Percentiles rank a stretch among this genome's conserved stretches.
phyloP scores from a whole-genome alignment of 2,329 filamentous ascomycete species.

The Botryotinia calthae region DNA sequence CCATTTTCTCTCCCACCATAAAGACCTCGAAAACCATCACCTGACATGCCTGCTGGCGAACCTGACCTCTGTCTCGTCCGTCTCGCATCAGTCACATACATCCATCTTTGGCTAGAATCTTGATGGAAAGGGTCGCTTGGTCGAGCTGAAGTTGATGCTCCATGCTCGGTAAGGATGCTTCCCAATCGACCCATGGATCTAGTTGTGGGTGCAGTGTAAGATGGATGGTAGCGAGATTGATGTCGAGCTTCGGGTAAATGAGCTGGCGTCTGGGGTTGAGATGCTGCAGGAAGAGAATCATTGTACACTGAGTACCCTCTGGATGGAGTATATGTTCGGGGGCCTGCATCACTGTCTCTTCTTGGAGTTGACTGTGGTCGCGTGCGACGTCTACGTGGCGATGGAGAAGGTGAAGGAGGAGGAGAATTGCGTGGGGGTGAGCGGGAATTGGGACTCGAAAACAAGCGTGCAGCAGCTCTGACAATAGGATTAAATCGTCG shows the following conservation, averaged over 20 bases:
- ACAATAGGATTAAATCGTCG: slow-evolving; percentile 19
- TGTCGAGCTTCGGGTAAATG: slow-evolving; percentile 51
- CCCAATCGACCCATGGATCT: slow-evolving; percentile 21
- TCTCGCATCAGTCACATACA: slow-evolving; percentile 1
- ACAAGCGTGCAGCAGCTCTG: slow-evolving; percentile 22
- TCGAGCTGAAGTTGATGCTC: not conserved
- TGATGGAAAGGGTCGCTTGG: slow-evolving; percentile 2
- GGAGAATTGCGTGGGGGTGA: slow-evolving; percentile 25
- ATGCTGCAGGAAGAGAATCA: slow-evolving; percentile 45
- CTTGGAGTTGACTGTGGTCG: slow-evolving; percentile 13
- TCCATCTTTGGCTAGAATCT: not conserved
- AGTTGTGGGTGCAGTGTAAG: slow-evolving; percentile 45
- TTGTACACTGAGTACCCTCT: slow-evolving; percentile 46
- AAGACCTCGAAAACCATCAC: slow-evolving; percentile 47
- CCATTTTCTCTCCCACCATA: slow-evolving; percentile 51
- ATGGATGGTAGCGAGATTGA: slow-evolving; percentile 44
- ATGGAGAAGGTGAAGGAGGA: slow-evolving; percentile 25
- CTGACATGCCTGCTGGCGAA: slow-evolving; percentile 43
- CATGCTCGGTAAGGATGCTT: slow-evolving; percentile 5
- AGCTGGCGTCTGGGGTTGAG: slow-evolving; percentile 51
- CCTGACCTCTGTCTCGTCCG: slow-evolving; percentile 19
- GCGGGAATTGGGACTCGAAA: slow-evolving; percentile 24
- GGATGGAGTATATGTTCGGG: slow-evolving; percentile 31
- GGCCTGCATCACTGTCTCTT: not conserved
- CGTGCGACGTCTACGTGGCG: slow-evolving; percentile 21